A percentile compares a stretch with the other conserved stretches of the same genome.
These are phyloP conservation scores for Mycena albidolilacea DNA, from an alignment of 768 basidiomycete species.

Conservation along the genomic window DNA sequence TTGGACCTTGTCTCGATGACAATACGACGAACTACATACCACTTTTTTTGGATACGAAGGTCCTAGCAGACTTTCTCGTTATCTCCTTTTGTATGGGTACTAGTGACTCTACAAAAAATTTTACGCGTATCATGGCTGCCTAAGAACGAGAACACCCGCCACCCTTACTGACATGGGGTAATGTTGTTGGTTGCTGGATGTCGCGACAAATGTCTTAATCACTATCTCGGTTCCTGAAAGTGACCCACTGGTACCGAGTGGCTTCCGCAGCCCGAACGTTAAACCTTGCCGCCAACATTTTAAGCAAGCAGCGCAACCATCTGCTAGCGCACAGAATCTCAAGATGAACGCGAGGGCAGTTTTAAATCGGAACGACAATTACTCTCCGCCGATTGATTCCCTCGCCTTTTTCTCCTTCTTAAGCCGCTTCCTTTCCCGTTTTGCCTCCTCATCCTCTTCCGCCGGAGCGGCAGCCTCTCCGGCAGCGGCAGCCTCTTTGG, in stretches of 20 bases:
- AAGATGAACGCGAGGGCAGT: neutral
- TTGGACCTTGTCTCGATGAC: slow-evolving; percentile 34
- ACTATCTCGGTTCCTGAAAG: too few relatives aligned
- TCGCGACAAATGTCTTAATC: too few relatives aligned
- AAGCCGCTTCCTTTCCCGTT: slow-evolving; percentile 72
- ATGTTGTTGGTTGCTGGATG: too few relatives aligned
- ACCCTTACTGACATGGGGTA: too few relatives aligned
- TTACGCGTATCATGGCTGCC: neutral
- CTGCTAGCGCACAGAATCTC: too few relatives aligned
- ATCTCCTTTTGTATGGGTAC: slow-evolving; percentile 21
- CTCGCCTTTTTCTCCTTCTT: slow-evolving; percentile 79
- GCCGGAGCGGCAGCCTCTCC: slow-evolving; percentile 51
- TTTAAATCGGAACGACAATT: slow-evolving; percentile 5
- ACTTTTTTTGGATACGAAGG: slow-evolving; percentile 16
- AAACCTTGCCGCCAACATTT: too few relatives aligned
- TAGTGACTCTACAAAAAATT: slow-evolving; percentile 13
- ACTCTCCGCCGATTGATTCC: slow-evolving; percentile 59
- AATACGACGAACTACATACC: slow-evolving; percentile 25
- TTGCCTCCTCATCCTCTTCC: slow-evolving; percentile 72
- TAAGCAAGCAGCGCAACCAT: too few relatives aligned
- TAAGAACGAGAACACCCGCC: neutral
- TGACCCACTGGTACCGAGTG: too few relatives aligned
- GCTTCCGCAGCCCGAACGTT: too few relatives aligned
- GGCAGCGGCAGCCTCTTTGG: slow-evolving; percentile 58
- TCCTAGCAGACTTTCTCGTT: slow-evolving; percentile 39